Base-by-base conservation (phyloP, 2,329 filamentous ascomycete species). In the Dothistroma pini region DNA sequence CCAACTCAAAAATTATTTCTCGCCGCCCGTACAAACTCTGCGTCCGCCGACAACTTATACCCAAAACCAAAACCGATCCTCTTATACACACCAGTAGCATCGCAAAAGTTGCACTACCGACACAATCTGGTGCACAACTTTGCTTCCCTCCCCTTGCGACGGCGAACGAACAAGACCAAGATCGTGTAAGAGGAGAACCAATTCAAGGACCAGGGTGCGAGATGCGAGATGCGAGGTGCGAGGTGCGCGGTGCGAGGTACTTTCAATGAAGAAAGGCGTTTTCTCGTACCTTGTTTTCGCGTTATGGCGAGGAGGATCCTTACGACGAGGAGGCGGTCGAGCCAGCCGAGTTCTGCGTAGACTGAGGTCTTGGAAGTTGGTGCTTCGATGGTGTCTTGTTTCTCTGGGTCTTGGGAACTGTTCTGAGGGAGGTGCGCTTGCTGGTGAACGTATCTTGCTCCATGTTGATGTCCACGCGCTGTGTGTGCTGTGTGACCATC, bases 1-100 rank as follows among this genome's bases (percentile, higher is more conserved):
- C 91, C 25, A 96, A 78, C 78, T 96, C 92, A 70, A 96, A 96
- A 96, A 72, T 96, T 96, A 72, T 96, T 96, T 73, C 91, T 96
- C 0, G 90, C 89, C 0, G 91, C 93, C 93, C 0, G 90, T 96
- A 69, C n/a, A 96, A 95, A 71, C 89, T 92, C 76, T 96, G 91
- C 1, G 91, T 93, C 82, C 82, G 1, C 84, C 83, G 0, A 92
- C 73, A 59, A 21, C 38, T 82, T 81, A 72, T 96, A 96, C 0
- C 85, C 86, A 61, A 92, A 92, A 0, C 85, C 86, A 61, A 92
- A 92, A 0, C 90, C 89, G n/a, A 88, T 76, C n/a, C 80, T 82
- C 54, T 82, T 80, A 2, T 80, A 2, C 85, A 83, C 1, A 87
- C 76, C 49, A 78, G 79, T 0, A 95, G 78, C 0, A 90, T 95